These are phyloP conservation scores for Saturnispora halmiae DNA, from an alignment of 805 yeast genomes.

Conservation along the genomic window DNA sequence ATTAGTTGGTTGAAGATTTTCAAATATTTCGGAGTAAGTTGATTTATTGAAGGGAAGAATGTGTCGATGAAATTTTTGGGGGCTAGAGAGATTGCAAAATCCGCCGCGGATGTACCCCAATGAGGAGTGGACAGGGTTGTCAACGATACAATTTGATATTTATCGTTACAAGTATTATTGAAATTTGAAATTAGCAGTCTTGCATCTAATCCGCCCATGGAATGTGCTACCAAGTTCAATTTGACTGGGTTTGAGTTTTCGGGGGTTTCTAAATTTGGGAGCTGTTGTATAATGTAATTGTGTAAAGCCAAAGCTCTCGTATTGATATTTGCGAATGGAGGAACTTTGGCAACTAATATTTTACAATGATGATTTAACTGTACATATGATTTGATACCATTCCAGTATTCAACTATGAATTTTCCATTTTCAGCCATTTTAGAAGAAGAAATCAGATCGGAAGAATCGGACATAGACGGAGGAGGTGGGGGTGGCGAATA, in stretches of 20 bases:
- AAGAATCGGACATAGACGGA: no score
- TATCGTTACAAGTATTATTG: conserved; percentile 36
- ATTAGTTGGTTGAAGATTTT: conserved; percentile 44
- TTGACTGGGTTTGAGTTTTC: conserved; percentile 32
- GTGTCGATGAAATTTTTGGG: conserved; percentile 17
- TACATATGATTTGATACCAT: conserved; percentile 60
- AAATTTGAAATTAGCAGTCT: conserved; percentile 61
- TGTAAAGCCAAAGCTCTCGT: conserved; percentile 56
- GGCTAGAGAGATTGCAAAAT: conserved; percentile 37
- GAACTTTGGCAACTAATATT: conserved; percentile 67
- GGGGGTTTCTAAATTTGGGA: conserved; percentile 14
- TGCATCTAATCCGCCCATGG: conserved; percentile 91
- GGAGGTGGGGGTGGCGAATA: background rate
- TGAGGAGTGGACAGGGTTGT: conserved; percentile 90
- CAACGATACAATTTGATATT: conserved; percentile 46
- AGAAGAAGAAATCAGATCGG: no score
- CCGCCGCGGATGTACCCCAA: conserved; percentile 77
- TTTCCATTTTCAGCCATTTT: conserved; percentile 22
- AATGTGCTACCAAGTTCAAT: conserved; percentile 75
- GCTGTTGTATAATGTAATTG: conserved; percentile 34
- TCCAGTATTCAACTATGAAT: conserved; percentile 63
- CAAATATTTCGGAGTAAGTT: conserved; percentile 53
- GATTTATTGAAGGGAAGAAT: conserved; percentile 39
- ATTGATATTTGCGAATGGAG: conserved; percentile 70
- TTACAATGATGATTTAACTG: conserved; percentile 57